These are phyloP conservation scores for Saccharomycopsis sp. DNA, from an alignment of 805 yeast genomes.

Conservation along the genomic window DNA sequence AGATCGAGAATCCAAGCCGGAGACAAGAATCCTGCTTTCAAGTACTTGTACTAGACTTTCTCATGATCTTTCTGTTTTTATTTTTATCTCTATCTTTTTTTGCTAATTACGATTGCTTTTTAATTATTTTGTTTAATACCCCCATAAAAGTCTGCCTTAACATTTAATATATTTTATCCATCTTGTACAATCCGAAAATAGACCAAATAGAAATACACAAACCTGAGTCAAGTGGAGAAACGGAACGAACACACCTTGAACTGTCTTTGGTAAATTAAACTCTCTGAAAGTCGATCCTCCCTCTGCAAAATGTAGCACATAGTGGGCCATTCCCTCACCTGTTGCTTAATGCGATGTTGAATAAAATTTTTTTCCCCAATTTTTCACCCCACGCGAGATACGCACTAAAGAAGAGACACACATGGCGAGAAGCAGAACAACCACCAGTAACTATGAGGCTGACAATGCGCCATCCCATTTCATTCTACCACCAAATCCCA, in stretches of 20 bases:
- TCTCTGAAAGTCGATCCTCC: too few species aligned
- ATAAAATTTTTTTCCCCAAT: neutral
- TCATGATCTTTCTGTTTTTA: neutral
- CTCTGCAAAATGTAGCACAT: too few species aligned
- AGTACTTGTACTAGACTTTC: slow-evolving; percentile 28
- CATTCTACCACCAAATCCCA: neutral
- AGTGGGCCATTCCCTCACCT: neutral
- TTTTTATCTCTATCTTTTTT: neutral
- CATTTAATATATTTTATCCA: neutral
- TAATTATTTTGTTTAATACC: neutral
- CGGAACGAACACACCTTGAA: too few species aligned
- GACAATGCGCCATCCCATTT: neutral
- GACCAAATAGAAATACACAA: too few species aligned
- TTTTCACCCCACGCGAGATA: neutral
- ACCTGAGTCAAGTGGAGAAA: too few species aligned
- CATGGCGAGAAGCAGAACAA: neutral
- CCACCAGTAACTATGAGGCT: neutral
- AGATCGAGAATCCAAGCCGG: neutral
- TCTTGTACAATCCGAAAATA: too few species aligned
- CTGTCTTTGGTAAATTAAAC: too few species aligned
- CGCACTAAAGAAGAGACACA: neutral
- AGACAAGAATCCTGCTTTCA: slow-evolving; percentile 29
- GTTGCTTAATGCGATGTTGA: neutral
- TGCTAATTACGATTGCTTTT: neutral
- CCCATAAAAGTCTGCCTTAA: neutral